Conservation (phyloP, 1,139 yeast species). For the Meyerozyma sp. region DNA sequence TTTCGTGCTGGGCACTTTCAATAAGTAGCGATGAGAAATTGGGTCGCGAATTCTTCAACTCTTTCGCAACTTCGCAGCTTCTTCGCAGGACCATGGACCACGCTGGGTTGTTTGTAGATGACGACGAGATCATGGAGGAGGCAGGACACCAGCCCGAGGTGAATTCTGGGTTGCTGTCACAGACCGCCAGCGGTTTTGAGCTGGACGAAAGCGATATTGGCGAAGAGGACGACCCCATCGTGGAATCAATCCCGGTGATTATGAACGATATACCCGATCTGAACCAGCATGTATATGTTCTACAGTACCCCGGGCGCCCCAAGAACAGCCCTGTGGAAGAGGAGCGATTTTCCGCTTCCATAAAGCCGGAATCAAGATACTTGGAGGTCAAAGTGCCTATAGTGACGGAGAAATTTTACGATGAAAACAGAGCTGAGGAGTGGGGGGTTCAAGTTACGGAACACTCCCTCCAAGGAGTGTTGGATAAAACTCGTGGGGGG, state of each 20-base stretch:
- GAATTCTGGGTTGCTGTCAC: background rate
- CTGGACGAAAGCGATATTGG: constrained; percentile 11
- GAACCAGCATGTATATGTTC: constrained; percentile 28
- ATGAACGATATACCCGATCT: constrained; percentile 17
- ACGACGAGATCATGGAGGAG: constrained; percentile 1
- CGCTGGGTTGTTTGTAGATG: background rate
- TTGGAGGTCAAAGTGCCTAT: constrained; percentile 72
- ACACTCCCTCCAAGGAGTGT: constrained; percentile 69
- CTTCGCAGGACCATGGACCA: background rate
- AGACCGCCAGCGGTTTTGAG: background rate
- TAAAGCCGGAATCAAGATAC: constrained; percentile 53
- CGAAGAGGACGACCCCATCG: constrained; percentile 65
- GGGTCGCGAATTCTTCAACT: background rate
- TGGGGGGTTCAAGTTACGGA: constrained; percentile 55
- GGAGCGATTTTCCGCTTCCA: constrained; percentile 43
- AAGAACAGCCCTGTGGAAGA: constrained; percentile 40
- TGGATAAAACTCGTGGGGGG: constrained; percentile 51
- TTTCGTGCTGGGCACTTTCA: background rate
- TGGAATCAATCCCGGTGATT: constrained; percentile 68
- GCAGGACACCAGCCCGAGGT: background rate
- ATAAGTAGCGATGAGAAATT: background rate
- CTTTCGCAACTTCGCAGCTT: background rate
- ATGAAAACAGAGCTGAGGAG: constrained; percentile 53
- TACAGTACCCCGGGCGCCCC: constrained; percentile 74
- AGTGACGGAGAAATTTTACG: constrained; percentile 60